Conservation (phyloP, 805 yeast genomes). For the Yamadazyma paraphyllophila region DNA sequence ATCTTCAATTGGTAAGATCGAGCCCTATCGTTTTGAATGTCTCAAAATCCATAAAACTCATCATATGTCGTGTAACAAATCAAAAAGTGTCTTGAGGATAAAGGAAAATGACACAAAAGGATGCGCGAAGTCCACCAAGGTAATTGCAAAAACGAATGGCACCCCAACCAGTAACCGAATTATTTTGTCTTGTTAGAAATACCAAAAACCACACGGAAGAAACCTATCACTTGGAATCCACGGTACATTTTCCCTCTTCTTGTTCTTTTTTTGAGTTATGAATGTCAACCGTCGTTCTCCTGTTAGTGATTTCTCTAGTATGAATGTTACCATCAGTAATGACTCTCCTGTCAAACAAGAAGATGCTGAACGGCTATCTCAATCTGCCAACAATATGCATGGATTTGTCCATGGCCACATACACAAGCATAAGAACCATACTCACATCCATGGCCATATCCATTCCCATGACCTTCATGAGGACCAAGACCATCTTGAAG, state of each 20-base stretch:
- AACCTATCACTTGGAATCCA: not conserved
- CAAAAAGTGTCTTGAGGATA: no score
- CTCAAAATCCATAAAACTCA: no score
- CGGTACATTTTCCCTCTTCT: not conserved
- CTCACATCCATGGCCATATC: conserved; percentile 68
- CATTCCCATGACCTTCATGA: conserved; percentile 38
- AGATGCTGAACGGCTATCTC: not conserved
- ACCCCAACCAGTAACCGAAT: not conserved
- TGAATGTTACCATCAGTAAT: conserved; percentile 10
- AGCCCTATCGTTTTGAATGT: no score
- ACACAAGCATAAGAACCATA: conserved; percentile 58
- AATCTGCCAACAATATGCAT: conserved; percentile 24
- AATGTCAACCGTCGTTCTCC: not conserved
- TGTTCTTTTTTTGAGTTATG: not conserved
- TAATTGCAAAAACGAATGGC: not conserved
- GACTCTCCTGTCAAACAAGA: not conserved
- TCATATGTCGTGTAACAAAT: no score
- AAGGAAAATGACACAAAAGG: not conserved
- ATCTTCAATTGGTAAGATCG: no score
- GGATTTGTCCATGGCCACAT: conserved; percentile 70
- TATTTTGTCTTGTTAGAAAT: not conserved
- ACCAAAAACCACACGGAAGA: not conserved
- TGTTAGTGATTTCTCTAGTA: not conserved
- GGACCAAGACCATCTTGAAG: not conserved
- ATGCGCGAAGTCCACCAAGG: conserved; percentile 6